These are phyloP conservation scores for Alternaria sp. DNA, from an alignment of 2,329 filamentous ascomycete species.

Conservation along the genomic window DNA sequence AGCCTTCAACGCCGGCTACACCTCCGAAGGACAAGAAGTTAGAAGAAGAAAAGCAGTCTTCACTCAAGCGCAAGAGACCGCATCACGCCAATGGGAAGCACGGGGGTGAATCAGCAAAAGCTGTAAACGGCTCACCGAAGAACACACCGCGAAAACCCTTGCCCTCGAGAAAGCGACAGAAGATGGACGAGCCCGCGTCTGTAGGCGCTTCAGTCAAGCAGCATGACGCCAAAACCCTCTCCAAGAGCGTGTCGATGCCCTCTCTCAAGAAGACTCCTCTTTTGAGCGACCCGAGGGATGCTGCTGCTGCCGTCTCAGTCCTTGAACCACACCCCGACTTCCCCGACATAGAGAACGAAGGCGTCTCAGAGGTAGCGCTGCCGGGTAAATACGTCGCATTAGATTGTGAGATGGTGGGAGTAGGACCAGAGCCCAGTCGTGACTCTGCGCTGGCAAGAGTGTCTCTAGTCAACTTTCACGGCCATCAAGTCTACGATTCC, in stretches of 20 bases:
- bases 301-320: constrained; percentile 63
- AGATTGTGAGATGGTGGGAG: constrained; percentile 98
- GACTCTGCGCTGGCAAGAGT: constrained; percentile 84
- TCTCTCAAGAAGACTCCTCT: constrained; percentile 56
- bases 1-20: constrained; percentile 47
- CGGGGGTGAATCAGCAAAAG: constrained; percentile 28
- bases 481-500: constrained; percentile 90
- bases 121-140: constrained; percentile 47
- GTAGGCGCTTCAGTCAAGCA: constrained; percentile 47
- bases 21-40: constrained; percentile 37
- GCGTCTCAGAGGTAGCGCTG: constrained; percentile 64
- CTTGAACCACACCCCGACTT: constrained; percentile 54
- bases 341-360: constrained; percentile 55
- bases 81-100: constrained; percentile 32
- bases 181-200: constrained; percentile 50
- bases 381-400: constrained; percentile 90
- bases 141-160: constrained; percentile 29
- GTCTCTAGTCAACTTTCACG: constrained; percentile 92
- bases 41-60: constrained; percentile 35
- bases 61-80: constrained; percentile 49
- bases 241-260: constrained; percentile 47
- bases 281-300: constrained; percentile 61
- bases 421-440: constrained; percentile 69
- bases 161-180: constrained; percentile 47
- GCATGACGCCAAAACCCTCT: constrained; percentile 55